phyloP scores from a whole-genome alignment of 108 stramenopile genomes.

The Aurantiochytrium sp. region DNA sequence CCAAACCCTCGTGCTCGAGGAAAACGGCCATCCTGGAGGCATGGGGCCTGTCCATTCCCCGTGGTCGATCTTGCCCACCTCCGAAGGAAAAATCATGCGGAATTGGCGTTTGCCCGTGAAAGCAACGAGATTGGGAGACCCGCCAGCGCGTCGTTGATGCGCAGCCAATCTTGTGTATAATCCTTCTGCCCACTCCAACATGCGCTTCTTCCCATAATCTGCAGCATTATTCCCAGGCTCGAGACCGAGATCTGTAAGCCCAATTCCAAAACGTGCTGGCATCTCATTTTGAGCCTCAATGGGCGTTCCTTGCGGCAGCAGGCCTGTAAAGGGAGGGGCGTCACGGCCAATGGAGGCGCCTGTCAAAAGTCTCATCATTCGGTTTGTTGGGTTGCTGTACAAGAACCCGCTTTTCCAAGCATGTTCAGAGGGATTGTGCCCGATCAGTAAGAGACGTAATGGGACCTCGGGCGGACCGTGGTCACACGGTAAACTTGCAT shows the following conservation, averaged over 20 bases:
- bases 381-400: background rate
- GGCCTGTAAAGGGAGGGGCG: background rate
- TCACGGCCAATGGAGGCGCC: background rate
- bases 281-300: background rate
- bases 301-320: background rate
- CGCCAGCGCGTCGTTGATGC: background rate
- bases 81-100: background rate
- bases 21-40: background rate
- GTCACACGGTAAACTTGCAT: background rate
- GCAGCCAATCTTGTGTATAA: background rate
- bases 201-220: background rate
- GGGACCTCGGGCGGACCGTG: background rate
- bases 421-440: conserved; percentile 1
- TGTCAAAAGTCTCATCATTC: background rate
- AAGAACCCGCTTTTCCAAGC: background rate
- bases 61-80: background rate
- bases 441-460: background rate
- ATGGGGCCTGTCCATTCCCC: background rate
- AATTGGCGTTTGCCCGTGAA: conserved; percentile 7
- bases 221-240: background rate
- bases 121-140: background rate
- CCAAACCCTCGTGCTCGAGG: background rate
- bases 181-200: background rate
- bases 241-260: background rate
- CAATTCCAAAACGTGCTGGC: background rate